These are phyloP conservation scores for Jaminaea rosea DNA, from an alignment of 1,284 basidiomycete genomes.

Conservation along the genomic window DNA sequence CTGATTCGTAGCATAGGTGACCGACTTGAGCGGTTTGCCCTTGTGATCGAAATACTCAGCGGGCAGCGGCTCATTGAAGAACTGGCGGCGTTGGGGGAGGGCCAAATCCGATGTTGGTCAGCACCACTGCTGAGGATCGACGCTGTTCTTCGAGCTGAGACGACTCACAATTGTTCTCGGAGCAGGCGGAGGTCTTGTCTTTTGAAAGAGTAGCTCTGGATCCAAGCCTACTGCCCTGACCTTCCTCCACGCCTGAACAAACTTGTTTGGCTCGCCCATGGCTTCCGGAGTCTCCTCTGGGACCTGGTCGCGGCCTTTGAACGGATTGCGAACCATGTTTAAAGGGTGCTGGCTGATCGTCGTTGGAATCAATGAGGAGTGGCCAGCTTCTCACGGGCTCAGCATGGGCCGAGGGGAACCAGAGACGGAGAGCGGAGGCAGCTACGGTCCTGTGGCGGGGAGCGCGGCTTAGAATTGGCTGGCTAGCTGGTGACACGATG, in stretches of 20 bases:
- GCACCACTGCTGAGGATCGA: not conserved
- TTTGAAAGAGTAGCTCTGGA: not conserved
- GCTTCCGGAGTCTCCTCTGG: too few relatives aligned
- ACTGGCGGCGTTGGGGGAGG: constrained; percentile 3
- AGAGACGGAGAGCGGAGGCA: too few relatives aligned
- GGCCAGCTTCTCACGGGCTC: too few relatives aligned
- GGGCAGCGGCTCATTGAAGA: constrained; percentile 41
- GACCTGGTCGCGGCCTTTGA: too few relatives aligned
- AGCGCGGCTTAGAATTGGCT: too few relatives aligned
- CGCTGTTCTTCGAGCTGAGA: not conserved
- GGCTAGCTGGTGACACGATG: too few relatives aligned
- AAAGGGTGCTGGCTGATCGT: too few relatives aligned
- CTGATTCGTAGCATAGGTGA: constrained; percentile 33
- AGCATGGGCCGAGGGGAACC: too few relatives aligned
- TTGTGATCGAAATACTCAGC: constrained; percentile 32
- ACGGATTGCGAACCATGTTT: too few relatives aligned
- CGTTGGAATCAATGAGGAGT: too few relatives aligned
- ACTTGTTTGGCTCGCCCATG: not conserved
- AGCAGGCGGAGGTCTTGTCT: constrained; percentile 2
- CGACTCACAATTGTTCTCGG: not conserved
- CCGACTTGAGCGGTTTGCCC: constrained; percentile 22
- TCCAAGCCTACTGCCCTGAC: not conserved
- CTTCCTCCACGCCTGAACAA: not conserved
- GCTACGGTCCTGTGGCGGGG: too few relatives aligned
- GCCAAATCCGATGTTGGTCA: not conserved